These are phyloP conservation scores for Isabelozyma rhagii DNA, from an alignment of 805 yeast genomes.

Conservation along the genomic window DNA sequence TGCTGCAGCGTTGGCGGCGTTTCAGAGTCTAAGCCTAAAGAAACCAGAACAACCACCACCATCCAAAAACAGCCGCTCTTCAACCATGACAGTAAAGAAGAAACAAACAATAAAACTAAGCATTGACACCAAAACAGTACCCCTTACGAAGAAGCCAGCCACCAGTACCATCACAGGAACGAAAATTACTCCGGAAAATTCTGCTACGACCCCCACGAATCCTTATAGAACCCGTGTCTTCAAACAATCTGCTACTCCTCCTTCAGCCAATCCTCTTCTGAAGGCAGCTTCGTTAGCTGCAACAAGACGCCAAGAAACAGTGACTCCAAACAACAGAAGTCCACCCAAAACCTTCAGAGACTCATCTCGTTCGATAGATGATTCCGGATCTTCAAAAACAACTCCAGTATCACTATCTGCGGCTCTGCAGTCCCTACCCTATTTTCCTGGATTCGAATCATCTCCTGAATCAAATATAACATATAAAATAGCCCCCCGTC, in stretches of 20 bases:
- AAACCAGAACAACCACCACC: not conserved
- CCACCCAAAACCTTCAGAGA: not conserved
- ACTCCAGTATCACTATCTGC: not conserved
- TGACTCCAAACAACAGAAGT: not conserved
- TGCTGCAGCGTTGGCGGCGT: conserved; percentile 46
- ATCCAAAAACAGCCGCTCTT: not conserved
- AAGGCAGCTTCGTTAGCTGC: conserved; percentile 1
- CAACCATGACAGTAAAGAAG: not conserved
- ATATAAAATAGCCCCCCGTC: not conserved
- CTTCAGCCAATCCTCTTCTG: not conserved
- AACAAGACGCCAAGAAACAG: not conserved
- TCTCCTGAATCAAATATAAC: not conserved
- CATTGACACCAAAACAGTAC: not conserved
- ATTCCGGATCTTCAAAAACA: not conserved
- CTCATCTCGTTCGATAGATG: too few species aligned
- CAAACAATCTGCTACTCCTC: not conserved
- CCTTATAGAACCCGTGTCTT: not conserved
- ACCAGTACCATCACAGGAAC: too few species aligned
- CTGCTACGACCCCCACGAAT: not conserved
- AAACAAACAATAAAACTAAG: not conserved
- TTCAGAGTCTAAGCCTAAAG: conserved; percentile 17
- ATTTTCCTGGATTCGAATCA: not conserved
- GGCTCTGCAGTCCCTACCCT: not conserved
- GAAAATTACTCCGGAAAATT: not conserved
- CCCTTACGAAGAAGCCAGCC: not conserved